A percentile compares a stretch with the other conserved stretches of the same genome.
Conservation (phyloP, 2,329 filamentous ascomycete genomes). For the Byssoonygena ceratinophila region DNA sequence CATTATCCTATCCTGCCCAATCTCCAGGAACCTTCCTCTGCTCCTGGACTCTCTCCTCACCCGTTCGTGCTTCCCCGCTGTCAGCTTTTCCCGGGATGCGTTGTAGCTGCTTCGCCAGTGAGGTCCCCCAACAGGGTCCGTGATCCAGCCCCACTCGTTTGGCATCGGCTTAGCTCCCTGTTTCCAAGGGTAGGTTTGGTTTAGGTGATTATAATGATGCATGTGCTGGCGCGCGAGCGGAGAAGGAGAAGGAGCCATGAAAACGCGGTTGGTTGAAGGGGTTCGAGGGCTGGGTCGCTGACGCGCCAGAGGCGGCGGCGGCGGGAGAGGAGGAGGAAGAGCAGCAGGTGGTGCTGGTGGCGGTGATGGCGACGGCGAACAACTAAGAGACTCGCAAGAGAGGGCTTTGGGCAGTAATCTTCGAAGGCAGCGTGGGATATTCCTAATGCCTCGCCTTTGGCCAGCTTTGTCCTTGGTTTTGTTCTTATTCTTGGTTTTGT, state of each 20-base stretch:
- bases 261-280: neutral
- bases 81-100: neutral
- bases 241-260: neutral
- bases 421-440: neutral
- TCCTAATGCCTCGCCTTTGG: neutral
- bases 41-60: neutral
- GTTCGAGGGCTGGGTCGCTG: neutral
- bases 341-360: neutral
- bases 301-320: neutral
- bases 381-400: neutral
- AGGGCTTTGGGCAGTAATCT: conserved; percentile 7
- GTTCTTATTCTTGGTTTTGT: neutral
- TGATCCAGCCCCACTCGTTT: neutral
- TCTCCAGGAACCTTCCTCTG: neutral
- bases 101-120: neutral
- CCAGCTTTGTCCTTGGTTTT: neutral
- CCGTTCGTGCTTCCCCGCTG: neutral
- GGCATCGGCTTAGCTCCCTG: neutral
- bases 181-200: neutral
- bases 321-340: neutral
- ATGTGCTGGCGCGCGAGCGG: neutral
- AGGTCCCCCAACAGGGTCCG: neutral
- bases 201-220: neutral
- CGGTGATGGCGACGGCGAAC: neutral
- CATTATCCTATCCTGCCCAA: neutral